Evolutionary conservation across 768 basidiomycete species (phyloP).

Genomic region (Neoboletus subvelutipes): DNA sequence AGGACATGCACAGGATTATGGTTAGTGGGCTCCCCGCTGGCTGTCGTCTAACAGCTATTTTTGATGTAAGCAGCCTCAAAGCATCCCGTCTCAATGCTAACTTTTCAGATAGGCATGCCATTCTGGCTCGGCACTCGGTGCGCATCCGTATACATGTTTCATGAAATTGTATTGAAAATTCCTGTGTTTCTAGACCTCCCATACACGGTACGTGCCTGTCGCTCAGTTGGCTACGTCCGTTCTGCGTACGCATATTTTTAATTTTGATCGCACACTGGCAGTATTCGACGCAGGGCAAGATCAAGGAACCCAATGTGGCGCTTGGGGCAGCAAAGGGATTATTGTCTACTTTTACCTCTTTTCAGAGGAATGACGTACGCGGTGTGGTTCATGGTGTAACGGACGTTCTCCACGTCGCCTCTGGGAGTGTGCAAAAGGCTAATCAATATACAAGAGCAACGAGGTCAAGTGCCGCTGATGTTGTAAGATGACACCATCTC

Average conservation of each 20-base stretch:
- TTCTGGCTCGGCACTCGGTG: conserved; percentile 85
- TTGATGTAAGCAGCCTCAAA: conserved; percentile 55
- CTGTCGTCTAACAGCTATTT: conserved; percentile 84
- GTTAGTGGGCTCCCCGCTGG: conserved; percentile 78
- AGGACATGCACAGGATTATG: conserved; percentile 79
- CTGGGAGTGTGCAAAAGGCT: conserved; percentile 64
- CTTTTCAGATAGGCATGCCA: conserved; percentile 66
- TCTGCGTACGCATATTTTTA: not conserved
- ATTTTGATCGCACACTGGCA: conserved; percentile 25
- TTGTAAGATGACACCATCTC: conserved; percentile 47
- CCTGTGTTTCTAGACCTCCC: conserved; percentile 51
- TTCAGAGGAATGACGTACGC: conserved; percentile 75
- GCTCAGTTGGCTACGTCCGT: not conserved
- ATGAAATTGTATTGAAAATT: not conserved
- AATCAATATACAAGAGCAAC: conserved; percentile 58
- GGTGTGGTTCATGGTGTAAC: conserved; percentile 75
- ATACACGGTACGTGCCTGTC: conserved; percentile 50
- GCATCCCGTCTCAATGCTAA: not conserved
- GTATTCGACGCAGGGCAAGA: conserved; percentile 94
- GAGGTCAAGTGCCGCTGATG: conserved; percentile 82
- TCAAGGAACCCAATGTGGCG: conserved; percentile 91
- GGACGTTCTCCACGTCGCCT: conserved; percentile 71
- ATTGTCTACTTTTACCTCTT: conserved; percentile 73
- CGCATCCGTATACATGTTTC: conserved; percentile 10
- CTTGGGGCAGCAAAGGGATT: conserved; percentile 87